Evolutionary conservation across 208 protist genomes (phyloP), one percentile per base, ranked within the genome.

Genomic region (Wallacemonas sp.): DNA sequence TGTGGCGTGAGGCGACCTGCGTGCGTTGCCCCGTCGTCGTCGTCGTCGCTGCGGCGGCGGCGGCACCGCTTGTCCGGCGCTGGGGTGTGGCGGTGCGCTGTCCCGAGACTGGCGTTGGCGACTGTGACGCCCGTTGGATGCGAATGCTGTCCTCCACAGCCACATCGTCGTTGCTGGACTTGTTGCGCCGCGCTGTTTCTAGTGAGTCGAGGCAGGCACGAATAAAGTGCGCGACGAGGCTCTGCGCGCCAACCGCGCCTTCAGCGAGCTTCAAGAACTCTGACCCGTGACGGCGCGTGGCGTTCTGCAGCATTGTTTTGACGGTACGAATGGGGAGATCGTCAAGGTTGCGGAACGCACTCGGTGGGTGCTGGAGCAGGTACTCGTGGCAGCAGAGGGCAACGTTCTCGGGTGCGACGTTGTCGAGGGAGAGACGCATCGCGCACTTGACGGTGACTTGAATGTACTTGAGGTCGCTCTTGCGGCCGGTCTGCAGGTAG

Each of bases 371-470:
- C 67, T 91, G 83, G 41, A 95, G 63, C 19, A 97, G 77, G 62
- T 92, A 97, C 57, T 91, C 86, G 61, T 97, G 85, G 47, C 87
- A 90, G 72, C 90, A 90, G 8, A 94, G 49, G 24, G 95, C 78
- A 1, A 92, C 67, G 64, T 92, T 94, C 27, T 95, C 86, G 3
- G 75, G 44, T 19, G 79, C 80, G 26, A 96, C 79, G 43, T 74
- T 61, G 17, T 82, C 49, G 24, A 90, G 66, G 33, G 84, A 69
- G 2, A 94, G 39, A 41, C 84, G 72, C 85, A 94, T 91, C n/a
- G 93, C 55, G 49, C 90, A 96, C 78, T 94, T 94, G 21, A 94
- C 90, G 19, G 85, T 92, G 16, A 96, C 86, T 62, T 96, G 86
- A 41, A 96, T 88, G 65, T 90, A 96, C 79, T 94, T 96, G 36